Evolutionary conservation across 257 asterid genomes (phyloP).

Genomic region (Phtheirospermum japonicum): DNA sequence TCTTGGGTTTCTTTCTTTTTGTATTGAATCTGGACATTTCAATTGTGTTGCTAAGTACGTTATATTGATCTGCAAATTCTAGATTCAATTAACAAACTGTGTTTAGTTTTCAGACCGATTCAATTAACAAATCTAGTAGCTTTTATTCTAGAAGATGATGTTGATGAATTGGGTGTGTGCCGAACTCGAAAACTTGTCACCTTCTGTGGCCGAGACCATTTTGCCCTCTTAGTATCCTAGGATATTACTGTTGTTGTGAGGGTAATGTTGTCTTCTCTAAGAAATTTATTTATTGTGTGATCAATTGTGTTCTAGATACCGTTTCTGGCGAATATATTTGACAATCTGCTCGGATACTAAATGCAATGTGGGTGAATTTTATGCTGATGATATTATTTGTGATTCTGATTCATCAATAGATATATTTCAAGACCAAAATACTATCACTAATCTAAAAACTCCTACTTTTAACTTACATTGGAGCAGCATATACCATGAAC

Average conservation of each 20-base stretch:
- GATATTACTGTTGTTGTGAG: constrained; percentile 56
- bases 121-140: no score
- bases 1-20: constrained; percentile 5
- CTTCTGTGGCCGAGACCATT: constrained; percentile 41
- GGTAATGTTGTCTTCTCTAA: constrained; percentile 38
- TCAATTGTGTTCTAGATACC: background rate
- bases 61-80: no score
- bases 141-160: constrained; percentile 36
- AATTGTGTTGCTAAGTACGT: background rate
- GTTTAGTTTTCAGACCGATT: background rate
- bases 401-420: background rate
- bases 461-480: no score
- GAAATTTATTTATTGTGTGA: background rate
- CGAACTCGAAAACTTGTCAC: no score
- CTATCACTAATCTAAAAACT: no score
- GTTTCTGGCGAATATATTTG: background rate
- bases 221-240: constrained; percentile 69
- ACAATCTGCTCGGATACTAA: background rate
- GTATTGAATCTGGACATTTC: background rate
- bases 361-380: background rate
- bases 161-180: constrained; percentile 34
- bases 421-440: background rate
- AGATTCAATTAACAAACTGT: no score
- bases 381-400: background rate
- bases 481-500: no score